Percentiles rank a stretch among this genome's conserved stretches.
Evolutionary conservation across 108 stramenopile species (phyloP).

Genomic region (Thalassiosira profunda): DNA sequence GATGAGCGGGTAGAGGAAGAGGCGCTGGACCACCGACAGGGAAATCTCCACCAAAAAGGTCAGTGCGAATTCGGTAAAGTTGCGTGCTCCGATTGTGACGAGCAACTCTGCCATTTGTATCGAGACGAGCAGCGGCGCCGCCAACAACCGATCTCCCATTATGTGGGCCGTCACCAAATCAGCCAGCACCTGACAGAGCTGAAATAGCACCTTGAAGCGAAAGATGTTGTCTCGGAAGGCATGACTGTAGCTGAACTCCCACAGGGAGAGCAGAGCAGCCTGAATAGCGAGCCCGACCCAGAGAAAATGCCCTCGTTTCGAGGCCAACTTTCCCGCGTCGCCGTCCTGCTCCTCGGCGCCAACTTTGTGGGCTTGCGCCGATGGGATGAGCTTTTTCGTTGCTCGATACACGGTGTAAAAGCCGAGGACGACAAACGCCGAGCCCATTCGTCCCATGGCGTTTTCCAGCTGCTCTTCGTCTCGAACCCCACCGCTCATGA

Average conservation of each 20-base stretch:
- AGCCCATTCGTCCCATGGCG: slow-evolving; percentile 70
- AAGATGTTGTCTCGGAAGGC: slow-evolving; percentile 65
- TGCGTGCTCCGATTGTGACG: slow-evolving; percentile 82
- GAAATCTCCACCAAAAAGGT: slow-evolving; percentile 69
- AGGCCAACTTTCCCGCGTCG: slow-evolving; percentile 53
- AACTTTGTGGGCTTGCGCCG: slow-evolving; percentile 12
- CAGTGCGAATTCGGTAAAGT: slow-evolving; percentile 78
- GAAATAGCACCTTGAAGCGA: slow-evolving; percentile 69
- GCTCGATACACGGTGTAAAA: slow-evolving; percentile 54
- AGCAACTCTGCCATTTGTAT: slow-evolving; percentile 72
- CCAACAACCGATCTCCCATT: slow-evolving; percentile 67
- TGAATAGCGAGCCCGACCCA: slow-evolving; percentile 46
- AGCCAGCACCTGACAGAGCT: slow-evolving; percentile 63
- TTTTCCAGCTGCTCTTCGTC: slow-evolving; percentile 53
- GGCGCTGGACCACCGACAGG: slow-evolving; percentile 65
- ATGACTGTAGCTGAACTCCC: slow-evolving; percentile 86
- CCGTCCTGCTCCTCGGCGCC: neutral
- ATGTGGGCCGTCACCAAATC: slow-evolving; percentile 56
- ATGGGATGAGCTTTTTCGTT: slow-evolving; percentile 42
- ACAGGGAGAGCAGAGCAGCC: slow-evolving; percentile 53
- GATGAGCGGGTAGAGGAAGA: slow-evolving; percentile 77
- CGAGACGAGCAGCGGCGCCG: slow-evolving; percentile 67
- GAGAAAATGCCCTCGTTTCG: slow-evolving; percentile 83
- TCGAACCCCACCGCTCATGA: slow-evolving; percentile 47
- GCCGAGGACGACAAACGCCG: slow-evolving; percentile 62